Percentiles rank a stretch among this genome's conserved stretches.
Evolutionary conservation across 495 filamentous ascomycete species (phyloP).

Genomic region (Penicillium cataractarum): DNA sequence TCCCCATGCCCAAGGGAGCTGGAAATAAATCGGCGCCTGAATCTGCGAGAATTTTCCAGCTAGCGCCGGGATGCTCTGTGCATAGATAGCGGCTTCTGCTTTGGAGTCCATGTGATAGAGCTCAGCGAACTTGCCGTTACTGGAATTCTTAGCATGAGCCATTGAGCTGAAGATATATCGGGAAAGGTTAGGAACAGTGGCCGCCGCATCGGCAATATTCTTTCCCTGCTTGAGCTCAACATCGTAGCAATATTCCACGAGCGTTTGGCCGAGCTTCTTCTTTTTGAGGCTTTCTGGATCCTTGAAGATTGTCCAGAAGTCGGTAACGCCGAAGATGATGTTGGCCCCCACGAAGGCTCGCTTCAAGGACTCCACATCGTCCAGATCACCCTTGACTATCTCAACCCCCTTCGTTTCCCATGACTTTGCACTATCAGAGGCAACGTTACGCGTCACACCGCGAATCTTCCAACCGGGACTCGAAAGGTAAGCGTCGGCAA

Average conservation of each 20-base stretch:
- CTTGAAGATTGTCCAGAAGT: constrained; percentile 10
- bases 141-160: constrained; percentile 1
- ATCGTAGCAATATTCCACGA: constrained; percentile 3
- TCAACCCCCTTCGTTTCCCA: constrained; percentile 3
- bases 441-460: constrained; percentile 4
- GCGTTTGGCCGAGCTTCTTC: not conserved
- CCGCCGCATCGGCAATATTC: constrained; percentile 11
- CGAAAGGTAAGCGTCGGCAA: constrained; percentile 4
- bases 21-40: not conserved
- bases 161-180: constrained; percentile 14
- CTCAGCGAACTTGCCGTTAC: constrained; percentile 1
- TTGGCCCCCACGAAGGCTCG: constrained; percentile 2
- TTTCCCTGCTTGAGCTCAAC: constrained; percentile 7
- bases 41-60: not conserved
- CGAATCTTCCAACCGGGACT: constrained; percentile 8
- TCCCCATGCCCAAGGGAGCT: not conserved
- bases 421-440: not conserved
- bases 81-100: not conserved
- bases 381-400: constrained; percentile 1
- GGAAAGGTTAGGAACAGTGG: not conserved
- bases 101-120: constrained; percentile 9
- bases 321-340: constrained; percentile 11
- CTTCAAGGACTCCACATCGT: constrained; percentile 7
- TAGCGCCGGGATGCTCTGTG: not conserved
- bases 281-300: not conserved